These are phyloP conservation scores for Poterioochromonas sp. DNA, from an alignment of 352 stramenopile genomes.

Conservation along the genomic window DNA sequence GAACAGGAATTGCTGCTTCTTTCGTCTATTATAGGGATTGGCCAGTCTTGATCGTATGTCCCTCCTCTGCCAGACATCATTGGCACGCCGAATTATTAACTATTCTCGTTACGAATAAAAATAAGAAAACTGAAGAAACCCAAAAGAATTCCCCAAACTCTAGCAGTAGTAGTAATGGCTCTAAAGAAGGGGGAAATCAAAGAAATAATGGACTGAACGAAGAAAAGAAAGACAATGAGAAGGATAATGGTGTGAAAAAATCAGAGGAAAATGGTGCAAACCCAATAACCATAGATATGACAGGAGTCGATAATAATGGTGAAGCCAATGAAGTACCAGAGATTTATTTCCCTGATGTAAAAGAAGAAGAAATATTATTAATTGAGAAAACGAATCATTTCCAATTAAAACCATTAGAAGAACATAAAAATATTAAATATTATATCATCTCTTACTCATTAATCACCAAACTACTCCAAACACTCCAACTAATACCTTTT, in stretches of 20 bases:
- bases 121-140: not conserved
- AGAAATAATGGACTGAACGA: too few relatives aligned
- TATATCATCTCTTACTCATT: conserved; percentile 45
- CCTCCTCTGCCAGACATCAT: conserved; percentile 60
- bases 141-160: too few relatives aligned
- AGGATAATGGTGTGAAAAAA: too few relatives aligned
- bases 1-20: conserved; percentile 48
- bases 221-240: too few relatives aligned
- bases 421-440: conserved; percentile 39
- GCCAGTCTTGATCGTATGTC: conserved; percentile 65
- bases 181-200: too few relatives aligned
- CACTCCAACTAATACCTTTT: not conserved
- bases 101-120: not conserved
- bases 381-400: not conserved
- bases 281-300: too few relatives aligned
- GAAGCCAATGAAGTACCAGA: too few relatives aligned
- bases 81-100: conserved; percentile 56
- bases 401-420: conserved; percentile 4
- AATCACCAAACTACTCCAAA: conserved; percentile 25
- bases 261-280: too few relatives aligned
- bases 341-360: too few relatives aligned
- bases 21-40: conserved; percentile 56
- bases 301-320: too few relatives aligned
- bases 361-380: too few relatives aligned
- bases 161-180: too few relatives aligned